phyloP scores from a whole-genome alignment of 129 eudicot genomes.

The Flaveria bidentis region DNA sequence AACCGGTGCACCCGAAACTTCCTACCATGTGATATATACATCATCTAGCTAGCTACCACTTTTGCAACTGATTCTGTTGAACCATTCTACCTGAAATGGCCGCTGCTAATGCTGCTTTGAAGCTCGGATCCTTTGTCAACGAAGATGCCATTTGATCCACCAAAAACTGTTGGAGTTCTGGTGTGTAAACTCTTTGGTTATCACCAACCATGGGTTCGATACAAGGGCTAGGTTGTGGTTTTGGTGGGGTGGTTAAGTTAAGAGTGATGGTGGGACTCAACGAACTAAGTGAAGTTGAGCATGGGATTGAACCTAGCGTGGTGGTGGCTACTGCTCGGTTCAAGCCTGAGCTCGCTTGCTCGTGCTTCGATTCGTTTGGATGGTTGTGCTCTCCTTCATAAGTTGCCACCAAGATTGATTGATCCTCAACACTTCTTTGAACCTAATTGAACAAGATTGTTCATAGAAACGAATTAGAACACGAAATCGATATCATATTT shows the following conservation, averaged over 20 bases:
- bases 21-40: slow-evolving; percentile 47
- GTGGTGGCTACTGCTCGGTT: slow-evolving; percentile 38
- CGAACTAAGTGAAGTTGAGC: slow-evolving; percentile 49
- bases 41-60: slow-evolving; percentile 39
- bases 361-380: slow-evolving; percentile 52
- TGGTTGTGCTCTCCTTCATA: slow-evolving; percentile 98
- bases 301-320: slow-evolving; percentile 47
- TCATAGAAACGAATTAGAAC: slow-evolving; percentile 16
- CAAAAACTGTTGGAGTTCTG: slow-evolving; percentile 69
- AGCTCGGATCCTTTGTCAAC: slow-evolving; percentile 84
- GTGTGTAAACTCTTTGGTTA: slow-evolving; percentile 42
- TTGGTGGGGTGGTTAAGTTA: slow-evolving; percentile 58
- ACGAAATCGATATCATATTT: not conserved
- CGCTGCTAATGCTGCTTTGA: slow-evolving; percentile 87
- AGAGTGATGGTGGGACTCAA: slow-evolving; percentile 57
- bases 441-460: slow-evolving; percentile 44
- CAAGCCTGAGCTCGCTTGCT: slow-evolving; percentile 42
- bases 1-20: slow-evolving; percentile 27
- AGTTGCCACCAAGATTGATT: slow-evolving; percentile 81
- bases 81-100: slow-evolving; percentile 86
- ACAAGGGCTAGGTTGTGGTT: slow-evolving; percentile 37
- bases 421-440: slow-evolving; percentile 92
- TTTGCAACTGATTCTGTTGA: slow-evolving; percentile 58
- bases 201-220: slow-evolving; percentile 3
- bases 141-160: slow-evolving; percentile 91